Conservation (phyloP, 2,329 filamentous ascomycete genomes). For the Talaromyces albobiverticillius region DNA sequence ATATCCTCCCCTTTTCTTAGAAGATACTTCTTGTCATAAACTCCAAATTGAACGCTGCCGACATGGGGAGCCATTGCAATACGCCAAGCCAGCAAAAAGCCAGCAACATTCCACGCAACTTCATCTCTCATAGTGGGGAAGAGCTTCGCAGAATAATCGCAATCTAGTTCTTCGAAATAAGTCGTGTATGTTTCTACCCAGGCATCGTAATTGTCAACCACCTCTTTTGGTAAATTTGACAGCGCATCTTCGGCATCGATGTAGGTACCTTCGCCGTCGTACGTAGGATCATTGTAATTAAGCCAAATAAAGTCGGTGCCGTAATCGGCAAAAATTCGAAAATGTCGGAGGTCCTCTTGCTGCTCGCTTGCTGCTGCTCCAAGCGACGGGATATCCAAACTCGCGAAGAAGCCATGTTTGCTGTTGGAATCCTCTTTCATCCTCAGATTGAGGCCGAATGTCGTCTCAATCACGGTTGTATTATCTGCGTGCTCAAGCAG, state of each 20-base stretch:
- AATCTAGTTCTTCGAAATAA: conserved; percentile 14
- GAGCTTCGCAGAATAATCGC: conserved; percentile 10
- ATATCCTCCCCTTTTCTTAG: neutral
- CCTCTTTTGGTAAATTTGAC: conserved; percentile 11
- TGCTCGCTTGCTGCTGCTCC: neutral
- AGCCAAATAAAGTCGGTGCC: conserved; percentile 20
- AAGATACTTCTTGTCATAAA: neutral
- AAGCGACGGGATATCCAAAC: neutral
- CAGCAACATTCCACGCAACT: conserved; percentile 21
- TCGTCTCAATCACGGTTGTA: neutral
- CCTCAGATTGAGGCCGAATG: neutral
- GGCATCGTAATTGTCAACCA: conserved; percentile 16
- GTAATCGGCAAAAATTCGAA: conserved; percentile 21
- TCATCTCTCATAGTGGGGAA: conserved; percentile 17
- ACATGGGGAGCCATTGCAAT: conserved; percentile 17
- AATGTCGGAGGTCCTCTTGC: conserved; percentile 10
- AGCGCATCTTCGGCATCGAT: conserved; percentile 9
- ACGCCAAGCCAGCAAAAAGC: conserved; percentile 22
- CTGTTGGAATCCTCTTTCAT: neutral
- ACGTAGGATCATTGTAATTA: conserved; percentile 12
- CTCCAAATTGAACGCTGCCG: conserved; percentile 1
- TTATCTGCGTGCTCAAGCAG: neutral
- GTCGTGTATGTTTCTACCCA: conserved; percentile 19
- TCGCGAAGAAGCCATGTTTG: too few species aligned
- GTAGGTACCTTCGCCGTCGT: conserved; percentile 10